Conservation (phyloP, 192 early-diverging fungal genomes). For the Umbelopsis ramanniana region DNA sequence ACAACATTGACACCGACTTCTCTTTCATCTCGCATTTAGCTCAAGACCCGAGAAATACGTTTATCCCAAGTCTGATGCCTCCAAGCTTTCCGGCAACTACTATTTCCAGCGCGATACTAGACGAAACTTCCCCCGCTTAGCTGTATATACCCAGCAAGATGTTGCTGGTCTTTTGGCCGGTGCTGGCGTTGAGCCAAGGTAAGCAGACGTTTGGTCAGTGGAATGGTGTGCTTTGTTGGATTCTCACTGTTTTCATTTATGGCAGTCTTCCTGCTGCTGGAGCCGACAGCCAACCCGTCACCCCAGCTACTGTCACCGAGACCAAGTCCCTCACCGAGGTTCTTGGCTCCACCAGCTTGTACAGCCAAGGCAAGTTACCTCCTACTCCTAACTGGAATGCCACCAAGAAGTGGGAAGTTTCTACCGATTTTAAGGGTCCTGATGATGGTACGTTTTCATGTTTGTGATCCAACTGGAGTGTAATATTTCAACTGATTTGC, state of each 20-base stretch:
- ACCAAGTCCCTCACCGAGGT: conserved; percentile 40
- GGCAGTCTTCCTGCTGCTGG: conserved; percentile 26
- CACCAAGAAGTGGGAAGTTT: conserved; percentile 37
- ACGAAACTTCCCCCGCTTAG: conserved; percentile 88
- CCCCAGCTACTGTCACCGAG: conserved; percentile 21
- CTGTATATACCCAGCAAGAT: conserved; percentile 80
- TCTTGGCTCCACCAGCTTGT: conserved; percentile 33
- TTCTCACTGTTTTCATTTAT: neutral
- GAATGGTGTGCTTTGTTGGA: too few relatives aligned
- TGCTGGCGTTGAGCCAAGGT: conserved; percentile 33
- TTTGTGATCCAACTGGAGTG: neutral
- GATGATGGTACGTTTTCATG: conserved; percentile 35
- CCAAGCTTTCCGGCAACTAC: conserved; percentile 78
- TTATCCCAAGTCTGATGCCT: conserved; percentile 57
- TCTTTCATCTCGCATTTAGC: conserved; percentile 34
- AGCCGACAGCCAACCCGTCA: conserved; percentile 25
- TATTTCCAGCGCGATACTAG: conserved; percentile 92
- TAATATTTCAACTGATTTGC: neutral
- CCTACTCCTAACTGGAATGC: conserved; percentile 38
- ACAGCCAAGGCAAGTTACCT: conserved; percentile 23
- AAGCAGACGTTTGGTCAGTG: neutral
- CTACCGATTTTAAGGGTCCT: conserved; percentile 36
- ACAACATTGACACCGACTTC: neutral
- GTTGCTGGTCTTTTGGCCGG: conserved; percentile 67
- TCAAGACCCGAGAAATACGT: conserved; percentile 58